A percentile compares a stretch with the other conserved stretches of the same genome.
Evolutionary conservation across 257 asterid genomes (phyloP).

Genomic region (Scutellaria baicalensis): DNA sequence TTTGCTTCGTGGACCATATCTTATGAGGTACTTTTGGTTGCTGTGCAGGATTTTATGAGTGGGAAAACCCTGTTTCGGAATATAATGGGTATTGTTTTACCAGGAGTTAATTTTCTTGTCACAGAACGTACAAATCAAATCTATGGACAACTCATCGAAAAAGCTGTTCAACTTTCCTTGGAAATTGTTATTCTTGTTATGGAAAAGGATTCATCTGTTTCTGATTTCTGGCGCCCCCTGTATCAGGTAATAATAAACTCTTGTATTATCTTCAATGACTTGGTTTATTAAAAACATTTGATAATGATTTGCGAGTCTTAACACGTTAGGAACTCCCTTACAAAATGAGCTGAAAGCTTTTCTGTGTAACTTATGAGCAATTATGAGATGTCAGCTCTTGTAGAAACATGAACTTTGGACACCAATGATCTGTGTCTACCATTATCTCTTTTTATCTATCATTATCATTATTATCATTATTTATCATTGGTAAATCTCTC

Average conservation of each 20-base stretch:
- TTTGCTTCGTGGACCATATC: neutral
- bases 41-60: constrained; percentile 89
- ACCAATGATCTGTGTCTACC: neutral
- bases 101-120: constrained; percentile 71
- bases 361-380: neutral
- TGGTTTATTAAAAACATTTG: neutral
- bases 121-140: constrained; percentile 64
- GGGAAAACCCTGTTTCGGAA: constrained; percentile 84
- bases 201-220: constrained; percentile 72
- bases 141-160: constrained; percentile 75
- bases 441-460: no score
- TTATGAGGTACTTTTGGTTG: constrained; percentile 11
- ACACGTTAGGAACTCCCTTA: neutral
- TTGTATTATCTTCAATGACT: constrained; percentile 4
- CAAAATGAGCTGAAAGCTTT: neutral
- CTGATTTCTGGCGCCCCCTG: constrained; percentile 86
- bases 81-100: constrained; percentile 67
- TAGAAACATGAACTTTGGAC: neutral
- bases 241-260: constrained; percentile 53
- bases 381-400: constrained; percentile 1
- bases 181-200: constrained; percentile 73
- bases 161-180: constrained; percentile 72
- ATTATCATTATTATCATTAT: no score
- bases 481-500: neutral
- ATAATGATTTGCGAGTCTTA: neutral